Base-by-base conservation (phyloP, 257 asterid species). In the Nicotiana otophora region DNA sequence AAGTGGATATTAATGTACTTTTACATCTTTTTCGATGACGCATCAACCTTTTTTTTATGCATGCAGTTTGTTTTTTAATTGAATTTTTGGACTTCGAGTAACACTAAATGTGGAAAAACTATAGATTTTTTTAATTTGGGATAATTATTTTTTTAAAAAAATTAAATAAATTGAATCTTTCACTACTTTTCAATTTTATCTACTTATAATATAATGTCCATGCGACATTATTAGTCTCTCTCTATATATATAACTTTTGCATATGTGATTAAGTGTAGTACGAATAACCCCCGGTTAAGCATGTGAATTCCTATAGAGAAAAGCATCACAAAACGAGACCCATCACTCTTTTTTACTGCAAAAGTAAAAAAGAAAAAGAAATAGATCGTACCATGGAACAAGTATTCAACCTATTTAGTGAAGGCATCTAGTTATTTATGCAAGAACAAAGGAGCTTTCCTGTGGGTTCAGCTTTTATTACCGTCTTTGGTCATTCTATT, bases 11-110 rank as follows among this genome's bases (percentile, higher is more conserved):
- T 74, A 48, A 48, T 74, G 62, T 48, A 4, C 62, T 74, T 48
- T 26, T 46, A 74, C 62, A 48, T 74, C 80, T 34, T 48, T 48
- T 74, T 74, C 80, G 42, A 74, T 74, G 80, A 74, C 80, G 5
- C 63, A 48, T 74, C 26, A 48, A 74, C 62, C 42, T 26, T 74
- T 7, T 23, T 74, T 69, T 34, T 67, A 67, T 34, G 54, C 77
- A 68, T 65, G 48, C 3, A 7, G 4, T 3, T 7, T 66, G 20
- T 33, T 7, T 36, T 72, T 72, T 72, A 1, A 72, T 12, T 48
- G 4, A 48, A 48, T 23, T 23, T 23, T 23, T 23, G 26, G 26
- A 23, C 26, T 23, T 23, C 26, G 26, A 23, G 26, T 23, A 23
- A 23, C 26, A 23, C 26, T 23, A 23, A 23, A 23, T 23, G 26